A percentile compares a stretch with the other conserved stretches of the same genome.
Conservation (phyloP, 306 rosid genomes). For the Datisca glomerata region DNA sequence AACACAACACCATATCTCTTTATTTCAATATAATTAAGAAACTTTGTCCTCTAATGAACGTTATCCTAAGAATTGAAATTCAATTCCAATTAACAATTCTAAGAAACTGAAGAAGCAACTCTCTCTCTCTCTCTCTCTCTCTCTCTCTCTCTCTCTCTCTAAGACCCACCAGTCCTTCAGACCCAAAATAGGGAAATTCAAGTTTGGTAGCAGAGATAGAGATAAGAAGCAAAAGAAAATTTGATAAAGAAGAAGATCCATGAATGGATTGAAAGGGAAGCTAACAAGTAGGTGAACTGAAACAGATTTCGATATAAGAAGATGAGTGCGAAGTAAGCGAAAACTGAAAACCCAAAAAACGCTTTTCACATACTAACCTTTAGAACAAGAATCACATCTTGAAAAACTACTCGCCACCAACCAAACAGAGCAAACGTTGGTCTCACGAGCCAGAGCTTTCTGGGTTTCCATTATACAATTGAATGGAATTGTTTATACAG, state of each 20-base stretch:
- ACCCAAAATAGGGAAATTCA: conserved; percentile 5
- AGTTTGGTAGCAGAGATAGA: conserved; percentile 26
- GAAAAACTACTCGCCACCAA: conserved; percentile 51
- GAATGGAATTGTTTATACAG: too few relatives aligned
- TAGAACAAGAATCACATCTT: conserved; percentile 27
- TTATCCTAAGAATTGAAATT: conserved; percentile 8
- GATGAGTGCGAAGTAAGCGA: conserved; percentile 62
- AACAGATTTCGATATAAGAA: conserved; percentile 12
- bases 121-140: conserved; percentile 4
- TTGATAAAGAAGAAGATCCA: conserved; percentile 11
- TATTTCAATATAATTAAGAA: conserved; percentile 7
- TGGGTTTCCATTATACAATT: conserved; percentile 27
- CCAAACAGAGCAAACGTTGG: conserved; percentile 19
- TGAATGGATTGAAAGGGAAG: conserved; percentile 59
- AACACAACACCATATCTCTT: background rate
- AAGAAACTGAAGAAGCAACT: conserved; percentile 4
- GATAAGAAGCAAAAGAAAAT: background rate
- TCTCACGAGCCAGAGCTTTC: conserved; percentile 16
- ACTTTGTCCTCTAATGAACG: conserved; percentile 2
- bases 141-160: conserved; percentile 16
- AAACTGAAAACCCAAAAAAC: conserved; percentile 28
- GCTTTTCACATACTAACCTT: conserved; percentile 30
- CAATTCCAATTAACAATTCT: background rate
- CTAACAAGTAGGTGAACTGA: conserved; percentile 53
- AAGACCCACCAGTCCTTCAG: conserved; percentile 32